Evolutionary conservation across 306 rosid genomes (phyloP).

Genomic region (Medicago ruthenica): DNA sequence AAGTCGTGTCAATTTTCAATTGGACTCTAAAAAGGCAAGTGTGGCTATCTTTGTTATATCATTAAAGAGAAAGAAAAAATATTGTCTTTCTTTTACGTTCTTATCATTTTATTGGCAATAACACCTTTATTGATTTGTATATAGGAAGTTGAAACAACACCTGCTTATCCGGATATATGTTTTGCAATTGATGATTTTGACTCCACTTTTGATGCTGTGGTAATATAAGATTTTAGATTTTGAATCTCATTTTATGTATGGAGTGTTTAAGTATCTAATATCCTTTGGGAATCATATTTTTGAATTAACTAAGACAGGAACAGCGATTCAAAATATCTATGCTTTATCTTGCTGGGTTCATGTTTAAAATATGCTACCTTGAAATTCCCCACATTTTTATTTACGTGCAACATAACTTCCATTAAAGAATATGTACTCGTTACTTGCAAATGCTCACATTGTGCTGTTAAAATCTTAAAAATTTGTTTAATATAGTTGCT

Average conservation of each 20-base stretch:
- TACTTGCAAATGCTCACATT: conserved; percentile 24
- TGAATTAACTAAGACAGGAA: conserved; percentile 22
- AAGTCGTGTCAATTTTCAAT: conserved; percentile 90
- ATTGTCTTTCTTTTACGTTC: conserved; percentile 27
- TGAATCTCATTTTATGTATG: conserved; percentile 19
- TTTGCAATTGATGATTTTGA: conserved; percentile 98
- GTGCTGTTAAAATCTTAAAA: conserved; percentile 23
- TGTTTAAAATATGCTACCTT: conserved; percentile 27
- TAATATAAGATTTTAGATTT: conserved; percentile 49
- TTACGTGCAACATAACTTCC: conserved; percentile 11
- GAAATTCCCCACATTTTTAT: conserved; percentile 22
- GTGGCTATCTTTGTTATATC: conserved; percentile 26
- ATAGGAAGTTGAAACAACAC: conserved; percentile 96
- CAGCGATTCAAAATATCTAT: conserved; percentile 12
- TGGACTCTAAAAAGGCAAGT: conserved; percentile 88
- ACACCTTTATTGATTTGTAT: conserved; percentile 44
- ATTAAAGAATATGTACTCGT: conserved; percentile 3
- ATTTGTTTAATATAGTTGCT: conserved; percentile 24
- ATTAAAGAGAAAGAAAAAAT: conserved; percentile 9
- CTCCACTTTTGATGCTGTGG: conserved; percentile 99
- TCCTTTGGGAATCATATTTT: conserved; percentile 33
- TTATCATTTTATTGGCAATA: conserved; percentile 39
- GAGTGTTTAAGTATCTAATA: neutral
- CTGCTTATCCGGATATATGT: conserved; percentile 98
- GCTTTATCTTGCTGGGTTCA: conserved; percentile 38